phyloP scores from a whole-genome alignment of 208 protist genomes.

The Trichomonas gallinae region DNA sequence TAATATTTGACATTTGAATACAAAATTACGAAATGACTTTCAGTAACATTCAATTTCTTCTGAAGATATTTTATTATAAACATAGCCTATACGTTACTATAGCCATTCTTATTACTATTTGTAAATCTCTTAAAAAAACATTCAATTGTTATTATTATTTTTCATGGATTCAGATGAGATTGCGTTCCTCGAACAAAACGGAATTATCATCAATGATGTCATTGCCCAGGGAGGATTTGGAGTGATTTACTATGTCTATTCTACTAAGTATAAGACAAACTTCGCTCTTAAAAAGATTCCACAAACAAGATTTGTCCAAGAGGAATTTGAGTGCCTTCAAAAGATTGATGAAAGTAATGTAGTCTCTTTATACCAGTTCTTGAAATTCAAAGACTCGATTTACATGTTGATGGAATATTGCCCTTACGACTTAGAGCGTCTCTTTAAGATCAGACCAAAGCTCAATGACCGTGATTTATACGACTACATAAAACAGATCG shows the following conservation, averaged over 20 bases:
- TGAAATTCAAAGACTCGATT: not conserved
- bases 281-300: not conserved
- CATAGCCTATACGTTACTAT: too few relatives aligned
- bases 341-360: not conserved
- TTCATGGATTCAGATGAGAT: not conserved
- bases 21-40: too few relatives aligned
- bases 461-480: not conserved
- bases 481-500: constrained; percentile 29
- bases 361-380: not conserved
- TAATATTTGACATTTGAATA: too few relatives aligned
- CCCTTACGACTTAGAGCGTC: not conserved
- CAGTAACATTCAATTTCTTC: too few relatives aligned
- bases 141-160: too few relatives aligned
- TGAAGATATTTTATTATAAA: too few relatives aligned
- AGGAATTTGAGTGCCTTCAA: not conserved
- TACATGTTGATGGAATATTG: not conserved
- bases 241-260: not conserved
- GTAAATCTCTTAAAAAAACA: too few relatives aligned
- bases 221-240: not conserved
- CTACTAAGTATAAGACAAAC: not conserved
- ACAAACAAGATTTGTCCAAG: not conserved
- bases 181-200: not conserved
- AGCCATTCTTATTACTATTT: too few relatives aligned
- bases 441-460: not conserved
- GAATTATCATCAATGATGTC: not conserved